Evolutionary conservation across 441 rosid species (phyloP), one percentile per base, ranked within the genome.

Genomic region (Brassica balearica): DNA sequence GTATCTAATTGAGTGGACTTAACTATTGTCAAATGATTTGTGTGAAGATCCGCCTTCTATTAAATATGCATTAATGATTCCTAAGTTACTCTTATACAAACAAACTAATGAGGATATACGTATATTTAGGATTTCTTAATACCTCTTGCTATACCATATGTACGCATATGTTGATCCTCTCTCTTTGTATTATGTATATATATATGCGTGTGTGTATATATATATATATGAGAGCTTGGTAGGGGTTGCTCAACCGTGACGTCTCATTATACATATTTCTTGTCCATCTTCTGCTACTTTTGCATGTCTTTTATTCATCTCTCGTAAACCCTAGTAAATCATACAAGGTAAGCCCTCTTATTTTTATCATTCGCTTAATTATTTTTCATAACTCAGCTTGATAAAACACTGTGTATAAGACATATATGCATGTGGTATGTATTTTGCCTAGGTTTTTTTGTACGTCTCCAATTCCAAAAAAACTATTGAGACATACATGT

Each of bases 231-330:
- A 27, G 73, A 53, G 70, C 27, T 73, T 60, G 60, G 51, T 51
- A 34, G 75, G 69, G 74, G 70, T 73, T 73, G 9, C 71, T 68
- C 70, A 79, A 73, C 69, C 69, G 65, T 66, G 72, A 72, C 81
- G 46, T 72, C 77, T 65, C 62, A 72, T 12, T 36, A 46, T 27
- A 55, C 60, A 64, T 55, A 10, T 29, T 56, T 73, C 77, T 67
- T 25, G 46, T 36, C 14, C 22, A 48, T 60, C 77, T 78, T 67
- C 69, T 72, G 41, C 77, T 72, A n/a, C 43, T 67, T 8, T 46
- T 67, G 73, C 77, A 72, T 72, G 77, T 46, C 70, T 55, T 55
- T 17, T 55, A 17, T 55, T 17, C 60, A 55, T 17, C 60, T 15
- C 60, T 55, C 11, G 60, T 17, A 55, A 55, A 55, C 60, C 60